Evolutionary conservation across 257 asterid species (phyloP).

Genomic region (Prunella vulgaris): DNA sequence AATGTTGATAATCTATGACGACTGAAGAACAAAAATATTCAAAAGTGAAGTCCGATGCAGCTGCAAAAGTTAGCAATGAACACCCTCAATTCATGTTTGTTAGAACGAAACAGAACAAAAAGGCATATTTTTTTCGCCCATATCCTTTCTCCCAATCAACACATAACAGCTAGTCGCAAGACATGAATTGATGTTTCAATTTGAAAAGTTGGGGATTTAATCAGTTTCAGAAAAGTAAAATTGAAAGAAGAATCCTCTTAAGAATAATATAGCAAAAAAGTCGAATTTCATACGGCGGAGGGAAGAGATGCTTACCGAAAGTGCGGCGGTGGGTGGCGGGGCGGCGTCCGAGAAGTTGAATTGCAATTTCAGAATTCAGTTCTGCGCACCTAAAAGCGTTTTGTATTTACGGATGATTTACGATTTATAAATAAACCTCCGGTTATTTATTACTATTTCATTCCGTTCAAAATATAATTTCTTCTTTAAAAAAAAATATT

Average conservation of each 20-base stretch:
- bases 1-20: not conserved
- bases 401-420: too few species aligned
- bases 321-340: constrained; percentile 20
- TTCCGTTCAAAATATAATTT: too few species aligned
- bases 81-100: not conserved
- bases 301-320: not conserved
- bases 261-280: not conserved
- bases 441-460: too few species aligned
- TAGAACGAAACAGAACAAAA: not conserved
- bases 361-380: not conserved
- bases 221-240: not conserved
- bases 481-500: too few species aligned
- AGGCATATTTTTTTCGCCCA: not conserved
- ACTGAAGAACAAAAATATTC: not conserved
- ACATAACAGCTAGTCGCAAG: not conserved
- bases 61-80: not conserved
- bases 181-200: not conserved
- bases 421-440: too few species aligned
- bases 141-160: not conserved
- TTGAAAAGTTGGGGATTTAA: not conserved
- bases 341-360: not conserved
- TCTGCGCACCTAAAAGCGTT: too few species aligned
- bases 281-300: not conserved
- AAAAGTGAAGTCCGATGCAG: not conserved
- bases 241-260: not conserved